A percentile compares a stretch with the other conserved stretches of the same genome.
Conservation (phyloP, 352 stramenopile genomes). For the Globisporangium radiosum region DNA sequence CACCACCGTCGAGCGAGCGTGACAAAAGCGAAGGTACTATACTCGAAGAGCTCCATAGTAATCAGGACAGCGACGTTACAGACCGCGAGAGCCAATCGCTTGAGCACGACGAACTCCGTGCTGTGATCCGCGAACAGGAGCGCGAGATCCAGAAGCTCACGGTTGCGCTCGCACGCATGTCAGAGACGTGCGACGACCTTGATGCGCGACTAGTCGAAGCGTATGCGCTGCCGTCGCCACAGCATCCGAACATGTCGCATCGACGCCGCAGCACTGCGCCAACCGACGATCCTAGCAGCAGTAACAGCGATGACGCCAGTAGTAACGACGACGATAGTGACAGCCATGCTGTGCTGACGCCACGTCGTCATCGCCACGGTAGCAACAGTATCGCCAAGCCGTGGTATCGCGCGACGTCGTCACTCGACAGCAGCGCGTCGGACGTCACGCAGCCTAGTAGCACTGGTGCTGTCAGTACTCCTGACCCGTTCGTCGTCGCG, state of each 20-base stretch:
- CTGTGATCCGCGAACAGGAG: constrained; percentile 60
- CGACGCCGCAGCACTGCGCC: too few species aligned
- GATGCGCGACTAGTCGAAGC: constrained; percentile 12
- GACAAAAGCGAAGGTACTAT: constrained; percentile 9
- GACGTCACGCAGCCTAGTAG: constrained; percentile 12
- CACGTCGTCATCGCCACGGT: neutral
- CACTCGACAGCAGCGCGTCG: constrained; percentile 7
- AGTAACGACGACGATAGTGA: neutral
- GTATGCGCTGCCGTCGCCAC: constrained; percentile 4
- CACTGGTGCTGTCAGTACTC: neutral
- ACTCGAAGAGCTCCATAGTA: constrained; percentile 28
- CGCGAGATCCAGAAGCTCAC: constrained; percentile 37
- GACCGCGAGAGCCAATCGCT: constrained; percentile 22
- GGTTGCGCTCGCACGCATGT: constrained; percentile 22
- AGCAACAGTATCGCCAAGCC: neutral
- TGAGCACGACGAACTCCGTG: constrained; percentile 46
- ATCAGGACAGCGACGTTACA: constrained; percentile 10
- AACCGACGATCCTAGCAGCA: neutral
- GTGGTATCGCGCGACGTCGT: neutral
- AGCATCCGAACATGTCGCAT: neutral
- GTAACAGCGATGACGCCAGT: neutral
- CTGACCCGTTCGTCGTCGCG: too few species aligned
- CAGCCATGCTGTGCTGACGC: neutral
- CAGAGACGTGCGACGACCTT: constrained; percentile 28
- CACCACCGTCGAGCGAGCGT: neutral